Percentiles rank a stretch among this genome's conserved stretches.
Conservation (phyloP, 139 green algal genomes). For the Zygnema cylindricum region DNA sequence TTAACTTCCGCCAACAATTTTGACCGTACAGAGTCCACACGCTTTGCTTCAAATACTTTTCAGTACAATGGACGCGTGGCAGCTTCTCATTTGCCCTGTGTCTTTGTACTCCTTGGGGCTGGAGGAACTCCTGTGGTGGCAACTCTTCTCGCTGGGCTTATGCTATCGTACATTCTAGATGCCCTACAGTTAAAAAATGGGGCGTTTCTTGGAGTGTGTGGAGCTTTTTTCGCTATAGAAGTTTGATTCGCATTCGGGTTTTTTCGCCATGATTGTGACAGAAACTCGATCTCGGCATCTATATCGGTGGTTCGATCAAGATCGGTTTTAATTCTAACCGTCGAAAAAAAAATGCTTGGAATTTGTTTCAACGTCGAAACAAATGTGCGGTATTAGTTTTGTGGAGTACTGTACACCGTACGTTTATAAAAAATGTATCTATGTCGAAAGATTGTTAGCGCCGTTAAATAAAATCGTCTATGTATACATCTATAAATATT, state of each 20-base stretch:
- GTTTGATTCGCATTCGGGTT: no score
- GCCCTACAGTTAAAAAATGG: constrained; percentile 78
- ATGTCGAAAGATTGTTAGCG: no score
- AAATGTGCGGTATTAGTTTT: no score
- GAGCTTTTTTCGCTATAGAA: constrained; percentile 73
- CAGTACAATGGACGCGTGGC: constrained; percentile 70
- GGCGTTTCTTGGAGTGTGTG: constrained; percentile 80
- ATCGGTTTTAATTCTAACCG: no score
- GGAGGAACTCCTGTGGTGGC: constrained; percentile 74
- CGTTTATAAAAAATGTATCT: no score
- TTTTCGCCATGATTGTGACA: constrained; percentile 68
- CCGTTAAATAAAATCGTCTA: no score
- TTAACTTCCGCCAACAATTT: not conserved
- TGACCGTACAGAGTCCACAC: not conserved
- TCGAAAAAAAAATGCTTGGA: no score
- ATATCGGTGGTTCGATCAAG: no score
- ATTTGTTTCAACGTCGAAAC: no score
- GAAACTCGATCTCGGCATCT: constrained; percentile 18
- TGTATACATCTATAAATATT: no score
- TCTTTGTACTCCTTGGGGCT: constrained; percentile 76
- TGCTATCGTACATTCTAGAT: constrained; percentile 91
- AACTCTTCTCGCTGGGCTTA: constrained; percentile 71
- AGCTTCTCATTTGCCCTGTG: constrained; percentile 76
- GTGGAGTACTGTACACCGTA: no score
- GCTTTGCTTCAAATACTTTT: constrained; percentile 50